Conservation (phyloP, 208 protist species). For the Acanthamoeba healyi region DNA sequence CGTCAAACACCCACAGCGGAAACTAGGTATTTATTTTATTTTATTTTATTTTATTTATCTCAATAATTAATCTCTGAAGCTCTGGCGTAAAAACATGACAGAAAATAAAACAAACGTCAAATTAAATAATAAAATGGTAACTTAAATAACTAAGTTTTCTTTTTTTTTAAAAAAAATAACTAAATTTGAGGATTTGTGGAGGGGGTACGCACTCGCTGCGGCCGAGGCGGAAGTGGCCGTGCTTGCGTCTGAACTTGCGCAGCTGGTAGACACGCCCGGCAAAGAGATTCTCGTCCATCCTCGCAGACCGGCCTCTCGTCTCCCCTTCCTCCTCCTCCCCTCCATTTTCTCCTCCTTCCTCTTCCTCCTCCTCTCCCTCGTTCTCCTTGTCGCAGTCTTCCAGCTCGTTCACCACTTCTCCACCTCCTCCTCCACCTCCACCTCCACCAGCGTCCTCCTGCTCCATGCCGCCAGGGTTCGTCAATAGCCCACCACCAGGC, state of each 20-base stretch:
- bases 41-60: too few species aligned
- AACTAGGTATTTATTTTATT: too few species aligned
- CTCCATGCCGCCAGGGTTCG: too few species aligned
- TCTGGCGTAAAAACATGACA: too few species aligned
- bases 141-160: too few species aligned
- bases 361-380: neutral
- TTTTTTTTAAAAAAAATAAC: neutral
- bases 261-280: slow-evolving; percentile 5
- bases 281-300: slow-evolving; percentile 10
- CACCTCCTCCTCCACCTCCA: too few species aligned
- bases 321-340: neutral
- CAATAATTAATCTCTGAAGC: too few species aligned
- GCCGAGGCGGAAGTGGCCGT: neutral
- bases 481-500: too few species aligned
- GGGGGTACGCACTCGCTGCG: neutral
- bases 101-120: too few species aligned
- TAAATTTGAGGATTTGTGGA: neutral
- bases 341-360: neutral
- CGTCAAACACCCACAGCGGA: too few species aligned
- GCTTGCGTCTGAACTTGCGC: neutral
- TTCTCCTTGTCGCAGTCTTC: neutral
- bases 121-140: too few species aligned
- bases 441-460: too few species aligned
- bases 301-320: neutral
- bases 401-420: neutral